Percentiles rank a stretch among this genome's conserved stretches.
Evolutionary conservation across 495 filamentous ascomycete genomes (phyloP).

Genomic region (Aspergillus funiculosus): DNA sequence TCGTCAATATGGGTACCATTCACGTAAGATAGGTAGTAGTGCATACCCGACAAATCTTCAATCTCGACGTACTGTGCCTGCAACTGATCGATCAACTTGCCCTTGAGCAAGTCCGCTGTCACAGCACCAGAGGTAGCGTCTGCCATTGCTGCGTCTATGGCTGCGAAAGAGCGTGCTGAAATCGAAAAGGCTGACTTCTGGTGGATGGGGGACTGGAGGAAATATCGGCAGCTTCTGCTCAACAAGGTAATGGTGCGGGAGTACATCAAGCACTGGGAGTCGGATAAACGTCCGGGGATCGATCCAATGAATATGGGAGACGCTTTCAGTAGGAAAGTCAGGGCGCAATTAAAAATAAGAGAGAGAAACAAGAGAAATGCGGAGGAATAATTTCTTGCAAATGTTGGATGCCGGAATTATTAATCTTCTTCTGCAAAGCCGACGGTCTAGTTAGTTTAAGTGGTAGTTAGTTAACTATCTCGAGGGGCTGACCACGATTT

Average conservation of each 20-base stretch:
- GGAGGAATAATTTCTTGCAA: too few relatives aligned
- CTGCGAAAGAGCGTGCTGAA: conserved; percentile 36
- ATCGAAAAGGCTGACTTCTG: conserved; percentile 34
- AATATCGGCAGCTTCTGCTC: conserved; percentile 44
- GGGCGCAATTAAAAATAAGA: not conserved
- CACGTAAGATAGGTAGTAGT: not conserved
- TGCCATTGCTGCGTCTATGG: conserved; percentile 42
- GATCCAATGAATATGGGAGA: not conserved
- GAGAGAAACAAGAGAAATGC: not conserved
- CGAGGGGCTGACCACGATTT: not conserved
- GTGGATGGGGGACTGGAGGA: conserved; percentile 29
- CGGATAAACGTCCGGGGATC: too few relatives aligned
- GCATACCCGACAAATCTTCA: conserved; percentile 82
- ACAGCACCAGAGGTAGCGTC: conserved; percentile 53
- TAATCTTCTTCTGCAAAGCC: too few relatives aligned
- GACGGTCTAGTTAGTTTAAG: too few relatives aligned
- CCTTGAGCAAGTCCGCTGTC: conserved; percentile 61
- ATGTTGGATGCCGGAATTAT: too few relatives aligned
- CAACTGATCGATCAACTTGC: conserved; percentile 64
- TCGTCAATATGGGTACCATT: too few relatives aligned
- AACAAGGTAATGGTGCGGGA: conserved; percentile 35
- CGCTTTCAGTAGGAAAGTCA: not conserved
- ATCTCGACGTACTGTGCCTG: conserved; percentile 84
- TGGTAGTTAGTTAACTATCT: not conserved
- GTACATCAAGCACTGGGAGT: conserved; percentile 35